These are phyloP conservation scores for Phytophthora ohioensis DNA, from an alignment of 352 stramenopile species.

Conservation along the genomic window DNA sequence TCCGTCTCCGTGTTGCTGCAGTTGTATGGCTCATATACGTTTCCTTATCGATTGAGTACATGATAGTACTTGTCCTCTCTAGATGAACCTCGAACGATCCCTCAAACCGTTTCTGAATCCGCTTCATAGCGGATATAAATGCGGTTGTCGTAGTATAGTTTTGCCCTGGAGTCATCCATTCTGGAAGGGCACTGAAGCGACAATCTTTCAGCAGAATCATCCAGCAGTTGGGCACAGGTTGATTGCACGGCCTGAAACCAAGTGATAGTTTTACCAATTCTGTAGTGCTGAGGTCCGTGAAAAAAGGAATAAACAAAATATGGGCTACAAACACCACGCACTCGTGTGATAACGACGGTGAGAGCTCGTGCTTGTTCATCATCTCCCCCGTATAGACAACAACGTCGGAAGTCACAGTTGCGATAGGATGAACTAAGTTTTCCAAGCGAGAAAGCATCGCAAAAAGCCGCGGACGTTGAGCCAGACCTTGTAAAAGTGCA, in stretches of 20 bases:
- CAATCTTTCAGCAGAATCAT: slow-evolving; percentile 13
- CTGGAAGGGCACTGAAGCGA: slow-evolving; percentile 23
- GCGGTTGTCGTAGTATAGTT: not conserved
- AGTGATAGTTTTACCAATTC: slow-evolving; percentile 43
- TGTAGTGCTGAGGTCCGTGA: slow-evolving; percentile 33
- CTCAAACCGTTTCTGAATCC: slow-evolving; percentile 24
- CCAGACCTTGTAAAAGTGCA: slow-evolving; percentile 30
- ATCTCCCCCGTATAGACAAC: slow-evolving; percentile 22
- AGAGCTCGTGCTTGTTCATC: slow-evolving; percentile 11
- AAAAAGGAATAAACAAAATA: slow-evolving; percentile 39
- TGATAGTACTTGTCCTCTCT: not conserved
- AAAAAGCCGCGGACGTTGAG: slow-evolving; percentile 17
- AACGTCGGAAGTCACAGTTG: not conserved
- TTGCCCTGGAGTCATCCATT: slow-evolving; percentile 22
- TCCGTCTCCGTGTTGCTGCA: slow-evolving; percentile 14
- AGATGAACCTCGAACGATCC: not conserved
- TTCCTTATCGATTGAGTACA: slow-evolving; percentile 26
- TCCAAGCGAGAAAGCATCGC: slow-evolving; percentile 25
- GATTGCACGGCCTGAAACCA: slow-evolving; percentile 28
- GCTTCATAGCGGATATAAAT: slow-evolving; percentile 14
- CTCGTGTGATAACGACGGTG: slow-evolving; percentile 24
- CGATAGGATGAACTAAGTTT: slow-evolving; percentile 7
- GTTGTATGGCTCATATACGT: slow-evolving; percentile 18
- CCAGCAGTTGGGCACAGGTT: slow-evolving; percentile 5
- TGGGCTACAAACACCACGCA: slow-evolving; percentile 31